These are phyloP conservation scores for Oryza rufipogon DNA, from an alignment of 176 grass and related monocot species.

Conservation along the genomic window DNA sequence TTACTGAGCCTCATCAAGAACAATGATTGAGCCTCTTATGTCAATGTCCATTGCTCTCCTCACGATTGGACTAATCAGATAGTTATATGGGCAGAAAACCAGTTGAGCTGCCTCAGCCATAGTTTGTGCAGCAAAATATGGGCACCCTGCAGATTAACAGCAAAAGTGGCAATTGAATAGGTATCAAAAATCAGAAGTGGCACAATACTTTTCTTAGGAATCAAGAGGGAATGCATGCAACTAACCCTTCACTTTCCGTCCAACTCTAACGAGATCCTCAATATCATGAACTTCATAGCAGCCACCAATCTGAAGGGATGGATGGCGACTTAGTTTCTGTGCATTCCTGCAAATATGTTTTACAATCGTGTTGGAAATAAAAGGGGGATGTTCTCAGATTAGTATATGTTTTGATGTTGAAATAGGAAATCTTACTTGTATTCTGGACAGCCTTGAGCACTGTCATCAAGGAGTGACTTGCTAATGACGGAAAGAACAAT, in stretches of 20 bases:
- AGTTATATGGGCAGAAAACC: conserved; percentile 97
- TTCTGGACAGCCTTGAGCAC: conserved; percentile 72
- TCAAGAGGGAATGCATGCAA: conserved; percentile 19
- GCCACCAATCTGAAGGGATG: conserved; percentile 90
- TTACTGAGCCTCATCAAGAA: conserved; percentile 99
- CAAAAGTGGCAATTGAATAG: conserved; percentile 19
- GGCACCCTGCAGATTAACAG: conserved; percentile 61
- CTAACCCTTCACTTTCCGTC: conserved; percentile 69
- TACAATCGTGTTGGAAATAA: conserved; percentile 25
- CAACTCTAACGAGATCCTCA: conserved; percentile 90
- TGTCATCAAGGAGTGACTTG: conserved; percentile 71
- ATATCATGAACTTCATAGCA: conserved; percentile 97
- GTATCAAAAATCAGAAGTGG: neutral
- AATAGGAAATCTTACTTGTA: conserved; percentile 77
- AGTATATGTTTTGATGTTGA: conserved; percentile 18
- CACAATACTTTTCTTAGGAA: neutral
- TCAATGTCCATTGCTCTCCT: conserved; percentile 98
- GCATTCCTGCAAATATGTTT: conserved; percentile 69
- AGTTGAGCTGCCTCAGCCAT: conserved; percentile 80
- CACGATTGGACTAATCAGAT: conserved; percentile 90
- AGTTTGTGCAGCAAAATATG: conserved; percentile 93
- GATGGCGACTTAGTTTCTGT: conserved; percentile 82
- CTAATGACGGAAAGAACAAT: conserved; percentile 42
- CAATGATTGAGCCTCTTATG: conserved; percentile 74
- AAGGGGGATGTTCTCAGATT: neutral